Base-by-base conservation (phyloP, 192 early-diverging fungal genomes). In the Linnemannia schmuckeri region DNA sequence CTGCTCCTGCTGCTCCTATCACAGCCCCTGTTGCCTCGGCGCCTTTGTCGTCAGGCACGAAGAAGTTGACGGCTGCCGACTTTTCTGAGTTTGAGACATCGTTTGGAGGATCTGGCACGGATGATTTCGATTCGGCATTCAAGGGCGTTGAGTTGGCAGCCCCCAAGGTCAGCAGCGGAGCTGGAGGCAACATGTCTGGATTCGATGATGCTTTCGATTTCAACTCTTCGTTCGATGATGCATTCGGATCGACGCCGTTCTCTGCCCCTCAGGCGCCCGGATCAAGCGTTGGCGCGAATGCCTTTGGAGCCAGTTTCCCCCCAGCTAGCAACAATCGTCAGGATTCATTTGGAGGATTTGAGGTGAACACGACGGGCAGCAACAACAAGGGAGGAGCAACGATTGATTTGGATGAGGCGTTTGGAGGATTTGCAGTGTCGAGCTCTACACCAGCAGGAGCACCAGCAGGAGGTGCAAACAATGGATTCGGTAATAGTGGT, bases 101-200 rank as follows among this genome's bases (percentile, higher is more conserved):
- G 0, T 87, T 87, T 63, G 76, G 76, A 24, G 76, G 74, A 54
- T 70, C 73, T 55, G 49, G 35, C 4, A 44, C 61, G 17, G 80
- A 87, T 27, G 85, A 87, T 54, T 78, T 87, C 71, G 85, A 87
- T 44, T 81, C 79, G 41, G 85, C 85, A 0, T 87, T 87, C 68
- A 87, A 81, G 24, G 85, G 85, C 17, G 80, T 87, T 2, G 79
- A 87, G 69, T 47, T 87, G 46, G 40, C 85, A 44, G 72, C 85
- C 0, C 79, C 85, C 4, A 87, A 81, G 63, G 76, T 81, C 40
- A 87, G 71, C 79, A 79, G 71, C 12, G 74, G 74, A 75, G 33
- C n/a, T 68, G 76, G 13, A 15, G 63, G 38, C 47, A 83, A 70
- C 54, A 69, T 63, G 5, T 33, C 76, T 12, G 75, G 75, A 70